Evolutionary conservation across 106 monocot species (phyloP), one percentile per base, ranked within the genome.

Genomic region (Allium fistulosum): DNA sequence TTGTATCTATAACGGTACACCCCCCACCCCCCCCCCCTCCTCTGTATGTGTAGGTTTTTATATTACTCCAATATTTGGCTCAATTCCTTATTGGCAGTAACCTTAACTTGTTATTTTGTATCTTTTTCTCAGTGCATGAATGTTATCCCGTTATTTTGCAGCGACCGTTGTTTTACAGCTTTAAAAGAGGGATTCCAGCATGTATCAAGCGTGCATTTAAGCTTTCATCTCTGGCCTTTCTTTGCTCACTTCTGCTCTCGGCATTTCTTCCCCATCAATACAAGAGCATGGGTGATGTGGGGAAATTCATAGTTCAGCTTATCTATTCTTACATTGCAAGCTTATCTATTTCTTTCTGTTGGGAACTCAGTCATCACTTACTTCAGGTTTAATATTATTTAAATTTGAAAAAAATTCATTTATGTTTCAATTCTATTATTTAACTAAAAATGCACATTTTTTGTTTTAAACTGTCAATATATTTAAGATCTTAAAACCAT

Each of bases 121-220:
- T 71, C 46, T 69, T 13, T 75, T 75, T 69, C 47, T 5, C 37
- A 37, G 37, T 37, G 37, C 5, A 5, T 37, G 37, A 37, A 37
- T 37, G 37, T 37, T 37, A 37, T 37, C 37, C 37, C 5, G 4
- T 37, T 37, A 53, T 28, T 11, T 55, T 86, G 75, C 90, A 99
- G 99, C 84, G 99, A 51, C 99, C 93, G 22, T 75, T 90, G 48
- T 93, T 93, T 77, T 93, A 90, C 80, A 81, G 93, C 71, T 93
- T 99, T 64, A 93, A 99, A 78, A 90, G 83, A 69, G 90, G 87
- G 22, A 68, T 93, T 71, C 67, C 50, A 14, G 75, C 77, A 59
- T 90, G 89, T 65, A 46, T 81, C 49, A 77, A 63, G 17, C 76
- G 78, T 75, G 85, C 93, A 51, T 46, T 93, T 37, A 87, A 83